Evolutionary conservation across 257 asterid species (phyloP), one percentile per base, ranked within the genome.

Genomic region (Nicotiana tomentosiformis): DNA sequence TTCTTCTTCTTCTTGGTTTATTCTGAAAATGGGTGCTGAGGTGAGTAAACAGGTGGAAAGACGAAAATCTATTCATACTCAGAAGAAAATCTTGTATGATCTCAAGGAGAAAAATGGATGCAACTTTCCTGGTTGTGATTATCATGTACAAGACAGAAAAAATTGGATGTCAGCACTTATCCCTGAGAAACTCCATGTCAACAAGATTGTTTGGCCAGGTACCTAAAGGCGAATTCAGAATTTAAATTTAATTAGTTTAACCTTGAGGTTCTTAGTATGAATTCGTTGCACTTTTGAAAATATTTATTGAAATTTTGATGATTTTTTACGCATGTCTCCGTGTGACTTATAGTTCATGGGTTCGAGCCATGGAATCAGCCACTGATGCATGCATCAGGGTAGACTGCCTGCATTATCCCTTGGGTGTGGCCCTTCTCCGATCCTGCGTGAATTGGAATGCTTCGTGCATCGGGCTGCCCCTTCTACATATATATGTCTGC

Each of bases 151-250:
- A 4, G 97, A 94, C 66, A 83, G 93, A 3, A 88, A 88, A 84
- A 96, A 88, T 87, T 96, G 99, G 99, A 93, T 94, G 98, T 78
- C 87, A 61, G 82, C 60, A 53, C 93, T 94, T 26, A 69, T 86
- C 77, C 97, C 96, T 0, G 93, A 87, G 0, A 91, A 82, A 0
- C 51, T 91, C 69, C 86, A 87, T 5, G 77, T 94, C 20, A 83
- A 96, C 83, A 91, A 93, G 66, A 96, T 96, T 14, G 96, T 93
- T 1, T 96, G 98, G 98, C 97, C 98, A 26, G 99, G 98, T 1
- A 94, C 91, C 5, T 1, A 91, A 94, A 77, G 95, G 0, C 16
- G 16, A 0, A 26, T 74, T 51, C 4, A 49, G 5, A 49, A 49
- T 49, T 49, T 43, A 26, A 72, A 46, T 46, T 72, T 10, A 2